Base-by-base conservation (phyloP, 768 basidiomycete species). In the Coprinopsis strossmayeri region DNA sequence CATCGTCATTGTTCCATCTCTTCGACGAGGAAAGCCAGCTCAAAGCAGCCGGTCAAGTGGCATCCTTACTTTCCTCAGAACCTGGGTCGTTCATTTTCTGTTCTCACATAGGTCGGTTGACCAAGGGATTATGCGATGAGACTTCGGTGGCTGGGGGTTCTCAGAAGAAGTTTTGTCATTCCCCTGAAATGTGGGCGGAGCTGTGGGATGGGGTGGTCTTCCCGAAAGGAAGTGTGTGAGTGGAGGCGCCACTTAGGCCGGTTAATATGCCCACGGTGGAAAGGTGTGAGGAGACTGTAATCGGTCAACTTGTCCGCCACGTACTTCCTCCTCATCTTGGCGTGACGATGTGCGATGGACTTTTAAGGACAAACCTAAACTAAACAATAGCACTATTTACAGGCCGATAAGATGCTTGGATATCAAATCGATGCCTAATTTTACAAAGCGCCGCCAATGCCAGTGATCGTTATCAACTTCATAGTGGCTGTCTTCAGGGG, bases 1-100 rank as follows among this genome's bases (percentile, higher is more conserved):
- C 63, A 5, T 64, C 66, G 10, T 53, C 64, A 2, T 62, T 71
- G 47, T 69, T 71, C 52, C 67, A 71, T 40, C 54, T 69, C 9
- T 71, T 71, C 54, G 46, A 56, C 13, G 66, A 69, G 49, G 59
- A 62, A 7, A 47, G 57, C 11, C 68, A 69, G 44, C 49, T 58
- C 20, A 41, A 62, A 34, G 52, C 68, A 1, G 69, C 65, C 3
- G 57, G 52, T 7, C 59, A 54, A 1, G 52, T 71, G 4, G 64
- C 62, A 2, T 51, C 62, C 1, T 49, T 71, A 10, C 64, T 71
- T 27, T 61, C 64, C n/a, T 64, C 69, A 1, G 44, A 57, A 23
- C 59, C 59, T 10, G 67, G 67, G 1, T 67, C 66, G 2, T 52
- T 68, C 12, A 69, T 64, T 42, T 61, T 71, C 34, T 66, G 69